Evolutionary conservation across 495 filamentous ascomycete genomes (phyloP).

Genomic region (Melanomma pulvis-pyrius): DNA sequence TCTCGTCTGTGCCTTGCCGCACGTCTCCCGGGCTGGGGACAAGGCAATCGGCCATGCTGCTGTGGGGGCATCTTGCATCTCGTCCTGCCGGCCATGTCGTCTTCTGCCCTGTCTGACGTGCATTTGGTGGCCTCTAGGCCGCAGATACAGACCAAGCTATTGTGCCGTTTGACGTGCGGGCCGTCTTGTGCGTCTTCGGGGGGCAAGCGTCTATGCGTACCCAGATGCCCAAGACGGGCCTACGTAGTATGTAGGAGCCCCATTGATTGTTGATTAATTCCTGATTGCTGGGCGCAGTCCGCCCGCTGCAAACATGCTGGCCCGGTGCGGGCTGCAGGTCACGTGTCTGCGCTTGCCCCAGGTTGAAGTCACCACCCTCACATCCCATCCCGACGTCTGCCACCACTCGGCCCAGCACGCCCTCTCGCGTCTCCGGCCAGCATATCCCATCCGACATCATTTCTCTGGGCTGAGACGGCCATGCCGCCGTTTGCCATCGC

Average conservation of each 20-base stretch:
- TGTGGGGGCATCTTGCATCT: too few species aligned
- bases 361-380: too few species aligned
- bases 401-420: neutral
- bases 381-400: neutral
- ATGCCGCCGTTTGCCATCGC: conserved; percentile 20
- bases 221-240: neutral
- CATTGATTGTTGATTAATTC: too few species aligned
- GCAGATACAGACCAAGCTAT: neutral
- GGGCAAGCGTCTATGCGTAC: neutral
- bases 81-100: neutral
- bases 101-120: neutral
- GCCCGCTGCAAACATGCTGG: too few species aligned
- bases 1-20: conserved; percentile 18
- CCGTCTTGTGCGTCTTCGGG: neutral
- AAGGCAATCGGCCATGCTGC: neutral
- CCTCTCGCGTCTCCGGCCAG: conserved; percentile 11
- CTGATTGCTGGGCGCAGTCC: too few species aligned
- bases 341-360: too few species aligned
- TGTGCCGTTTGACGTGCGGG: neutral
- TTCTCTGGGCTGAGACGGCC: conserved; percentile 29
- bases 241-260: too few species aligned
- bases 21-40: neutral
- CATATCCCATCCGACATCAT: conserved; percentile 13
- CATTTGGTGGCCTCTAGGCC: neutral
- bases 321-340: too few species aligned